phyloP scores from a whole-genome alignment of 2,329 filamentous ascomycete species.

The Periconia sp. region DNA sequence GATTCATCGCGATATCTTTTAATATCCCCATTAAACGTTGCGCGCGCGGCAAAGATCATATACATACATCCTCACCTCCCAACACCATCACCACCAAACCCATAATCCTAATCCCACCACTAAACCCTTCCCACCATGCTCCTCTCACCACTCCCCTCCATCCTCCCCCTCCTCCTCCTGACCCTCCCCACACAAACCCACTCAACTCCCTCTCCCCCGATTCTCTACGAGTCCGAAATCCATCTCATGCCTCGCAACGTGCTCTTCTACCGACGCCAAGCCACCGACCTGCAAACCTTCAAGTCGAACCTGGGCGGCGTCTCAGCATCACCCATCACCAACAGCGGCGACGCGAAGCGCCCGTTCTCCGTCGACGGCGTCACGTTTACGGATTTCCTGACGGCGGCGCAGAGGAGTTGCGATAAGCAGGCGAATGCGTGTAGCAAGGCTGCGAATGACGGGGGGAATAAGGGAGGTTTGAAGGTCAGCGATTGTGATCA shows the following conservation, averaged over 20 bases:
- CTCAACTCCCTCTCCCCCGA: constrained; percentile 24
- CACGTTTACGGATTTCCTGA: constrained; percentile 56
- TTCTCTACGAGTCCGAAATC: constrained; percentile 22
- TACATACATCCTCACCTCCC: too few species aligned
- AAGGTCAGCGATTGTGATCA: constrained; percentile 55
- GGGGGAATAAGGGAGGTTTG: constrained; percentile 48
- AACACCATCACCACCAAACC: neutral
- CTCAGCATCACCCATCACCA: constrained; percentile 52
- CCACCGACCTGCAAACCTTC: constrained; percentile 40
- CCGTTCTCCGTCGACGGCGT: constrained; percentile 35
- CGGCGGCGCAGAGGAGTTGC: constrained; percentile 63
- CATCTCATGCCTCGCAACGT: constrained; percentile 34
- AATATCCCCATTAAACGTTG: neutral
- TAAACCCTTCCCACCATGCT: constrained; percentile 8
- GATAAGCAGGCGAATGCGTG: constrained; percentile 65
- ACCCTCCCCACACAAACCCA: constrained; percentile 24
- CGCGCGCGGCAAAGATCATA: too few species aligned
- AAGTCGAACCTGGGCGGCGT: constrained; percentile 54
- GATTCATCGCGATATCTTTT: too few species aligned
- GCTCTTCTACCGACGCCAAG: constrained; percentile 36
- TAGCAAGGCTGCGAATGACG: constrained; percentile 48
- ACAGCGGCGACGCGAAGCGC: constrained; percentile 54
- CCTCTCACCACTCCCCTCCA: constrained; percentile 10
- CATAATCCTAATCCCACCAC: neutral
- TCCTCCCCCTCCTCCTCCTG: constrained; percentile 24